Evolutionary conservation across 257 asterid species (phyloP).

Genomic region (Solanum dulcamara): DNA sequence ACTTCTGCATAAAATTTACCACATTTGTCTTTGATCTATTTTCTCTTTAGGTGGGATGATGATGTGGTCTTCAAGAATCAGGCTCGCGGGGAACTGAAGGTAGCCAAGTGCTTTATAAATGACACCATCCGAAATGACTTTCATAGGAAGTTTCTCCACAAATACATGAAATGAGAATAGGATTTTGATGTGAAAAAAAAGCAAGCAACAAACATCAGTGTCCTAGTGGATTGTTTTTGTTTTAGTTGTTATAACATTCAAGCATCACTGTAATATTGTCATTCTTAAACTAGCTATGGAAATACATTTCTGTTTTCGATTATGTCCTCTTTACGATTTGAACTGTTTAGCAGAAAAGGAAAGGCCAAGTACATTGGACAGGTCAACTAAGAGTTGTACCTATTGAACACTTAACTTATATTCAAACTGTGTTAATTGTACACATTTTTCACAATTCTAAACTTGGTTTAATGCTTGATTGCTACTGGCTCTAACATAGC

Average conservation of each 20-base stretch:
- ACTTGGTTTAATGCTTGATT: neutral
- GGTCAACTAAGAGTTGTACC: neutral
- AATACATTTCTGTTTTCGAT: neutral
- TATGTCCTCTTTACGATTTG: neutral
- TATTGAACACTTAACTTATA: neutral
- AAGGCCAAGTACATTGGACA: neutral
- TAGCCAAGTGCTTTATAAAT: slow-evolving; percentile 70
- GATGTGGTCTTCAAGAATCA: slow-evolving; percentile 98
- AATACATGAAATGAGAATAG: slow-evolving; percentile 43
- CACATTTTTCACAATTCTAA: neutral
- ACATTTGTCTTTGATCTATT: neutral
- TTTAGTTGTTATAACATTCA: neutral
- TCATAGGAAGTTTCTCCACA: slow-evolving; percentile 67
- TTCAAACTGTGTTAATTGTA: neutral
- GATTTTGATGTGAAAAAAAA: neutral
- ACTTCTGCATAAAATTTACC: neutral
- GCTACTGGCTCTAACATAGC: neutral
- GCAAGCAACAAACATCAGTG: neutral
- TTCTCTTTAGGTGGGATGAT: slow-evolving; percentile 77
- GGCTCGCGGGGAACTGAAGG: slow-evolving; percentile 76
- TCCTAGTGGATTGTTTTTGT: neutral
- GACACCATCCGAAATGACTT: slow-evolving; percentile 92
- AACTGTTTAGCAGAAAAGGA: neutral
- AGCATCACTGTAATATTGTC: neutral
- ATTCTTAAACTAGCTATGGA: neutral